These are phyloP conservation scores for Aspergillus biplanus DNA, from an alignment of 495 filamentous ascomycete species.

Conservation along the genomic window DNA sequence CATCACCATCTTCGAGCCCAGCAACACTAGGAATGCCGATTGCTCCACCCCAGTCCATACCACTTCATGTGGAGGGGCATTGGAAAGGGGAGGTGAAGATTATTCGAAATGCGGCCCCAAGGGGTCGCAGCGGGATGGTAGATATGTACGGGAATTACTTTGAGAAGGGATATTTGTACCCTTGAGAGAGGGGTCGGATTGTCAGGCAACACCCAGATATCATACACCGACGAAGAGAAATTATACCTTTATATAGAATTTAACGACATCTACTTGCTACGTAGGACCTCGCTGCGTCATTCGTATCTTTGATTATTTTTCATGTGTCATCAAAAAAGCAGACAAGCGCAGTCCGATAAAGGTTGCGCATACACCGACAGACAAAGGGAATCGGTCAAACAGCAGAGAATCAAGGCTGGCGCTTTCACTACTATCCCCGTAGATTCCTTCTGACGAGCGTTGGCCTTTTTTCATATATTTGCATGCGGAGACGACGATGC, in stretches of 20 bases:
- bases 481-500: neutral
- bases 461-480: neutral
- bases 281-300: neutral
- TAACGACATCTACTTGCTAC: neutral
- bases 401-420: too few species aligned
- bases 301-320: neutral
- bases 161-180: constrained; percentile 57
- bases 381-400: neutral
- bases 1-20: constrained; percentile 22
- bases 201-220: too few species aligned
- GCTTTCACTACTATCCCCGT: too few species aligned
- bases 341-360: neutral
- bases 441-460: too few species aligned
- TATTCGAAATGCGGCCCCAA: constrained; percentile 47
- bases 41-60: constrained; percentile 31
- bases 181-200: constrained; percentile 29
- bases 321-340: constrained; percentile 2
- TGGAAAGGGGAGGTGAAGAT: constrained; percentile 61
- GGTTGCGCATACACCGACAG: neutral
- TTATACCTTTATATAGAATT: neutral
- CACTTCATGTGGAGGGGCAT: constrained; percentile 50
- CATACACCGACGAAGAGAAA: neutral
- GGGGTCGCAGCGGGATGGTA: constrained; percentile 46
- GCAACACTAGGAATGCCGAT: constrained; percentile 11
- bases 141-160: constrained; percentile 61